Percentiles rank a stretch among this genome's conserved stretches.
Evolutionary conservation across 2,329 filamentous ascomycete genomes (phyloP).

Genomic region (Fusarium tupiense): DNA sequence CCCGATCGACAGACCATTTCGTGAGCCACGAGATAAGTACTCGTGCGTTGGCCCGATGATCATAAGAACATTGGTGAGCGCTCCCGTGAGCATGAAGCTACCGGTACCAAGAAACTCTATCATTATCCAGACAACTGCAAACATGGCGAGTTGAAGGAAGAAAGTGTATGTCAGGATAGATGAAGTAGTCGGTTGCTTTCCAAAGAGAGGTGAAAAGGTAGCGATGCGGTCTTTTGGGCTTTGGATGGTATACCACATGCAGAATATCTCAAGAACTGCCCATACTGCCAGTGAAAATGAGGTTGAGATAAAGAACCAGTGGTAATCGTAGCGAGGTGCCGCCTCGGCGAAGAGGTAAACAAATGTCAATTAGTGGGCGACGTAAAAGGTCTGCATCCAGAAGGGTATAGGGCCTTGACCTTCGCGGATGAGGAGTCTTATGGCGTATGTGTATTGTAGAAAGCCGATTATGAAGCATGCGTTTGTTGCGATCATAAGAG

Average conservation of each 20-base stretch:
- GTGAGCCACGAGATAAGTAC: neutral
- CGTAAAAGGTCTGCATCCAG: conserved; percentile 10
- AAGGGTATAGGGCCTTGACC: conserved; percentile 9
- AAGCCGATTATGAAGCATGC: neutral
- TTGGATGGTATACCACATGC: neutral
- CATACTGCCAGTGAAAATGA: neutral
- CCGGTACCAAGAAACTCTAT: fast-evolving
- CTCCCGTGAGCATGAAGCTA: neutral
- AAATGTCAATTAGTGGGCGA: neutral
- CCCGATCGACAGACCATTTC: neutral
- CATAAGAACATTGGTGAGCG: conserved; percentile 7
- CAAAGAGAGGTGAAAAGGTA: neutral
- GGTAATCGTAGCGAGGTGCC: neutral
- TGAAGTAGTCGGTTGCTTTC: neutral
- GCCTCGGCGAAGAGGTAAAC: neutral
- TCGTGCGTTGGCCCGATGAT: conserved; percentile 1
- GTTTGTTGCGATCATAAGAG: neutral
- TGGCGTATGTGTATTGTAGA: conserved; percentile 8
- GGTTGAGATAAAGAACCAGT: neutral
- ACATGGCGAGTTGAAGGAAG: neutral
- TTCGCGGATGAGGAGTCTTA: neutral
- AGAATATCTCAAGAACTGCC: neutral
- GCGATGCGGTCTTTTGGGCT: neutral
- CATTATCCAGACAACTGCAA: neutral
- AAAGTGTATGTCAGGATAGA: neutral